Evolutionary conservation across 2,329 filamentous ascomycete genomes (phyloP), one percentile per base, ranked within the genome.

Genomic region (Akanthomyces dipterigenus): DNA sequence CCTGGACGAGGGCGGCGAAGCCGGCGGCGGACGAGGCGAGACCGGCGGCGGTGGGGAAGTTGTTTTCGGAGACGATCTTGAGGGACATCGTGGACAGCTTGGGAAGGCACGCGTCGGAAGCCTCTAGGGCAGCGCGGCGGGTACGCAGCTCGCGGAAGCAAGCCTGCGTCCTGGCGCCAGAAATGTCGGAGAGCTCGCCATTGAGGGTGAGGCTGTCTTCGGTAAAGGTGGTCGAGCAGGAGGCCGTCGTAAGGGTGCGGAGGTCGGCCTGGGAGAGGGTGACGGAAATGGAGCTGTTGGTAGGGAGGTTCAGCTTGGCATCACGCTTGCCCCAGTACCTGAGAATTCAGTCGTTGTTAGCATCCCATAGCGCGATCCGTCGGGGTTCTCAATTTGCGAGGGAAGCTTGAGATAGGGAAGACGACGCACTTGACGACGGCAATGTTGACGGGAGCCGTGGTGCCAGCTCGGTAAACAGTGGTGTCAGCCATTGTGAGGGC

Each of bases 281-380:
- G 62, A 99, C 93, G 65, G 91, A 96, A 71, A 99, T 87, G 66
- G 95, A 99, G 66, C 91, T 96, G 81, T 99, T 99, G 73, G 95
- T 98, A 40, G 95, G 95, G 61, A 98, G 89, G 77, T 99, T 99
- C 70, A 98, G 86, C 73, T 90, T 91, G 57, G 90, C 78, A 76
- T 98, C 93, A 65, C 95, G 90, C 80, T 99, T 99, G 69, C 96
- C 95, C 95, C 96, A 99, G 84, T 99, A 83, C 65, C 81, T 79
- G 61, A 48, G 70, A 24, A 40, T 18, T 20, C 14, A 3, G n/a
- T 6, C 46, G 1, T 43, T 20, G 34, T 59, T 51, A 45, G 46
- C 48, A 60, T 51, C 12, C 14, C 12, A 20, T 11, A 26, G 38
- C 1, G 16, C 38, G 20, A 16, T 18, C 4, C 38, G n/a, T 43